These are phyloP conservation scores for Zizania latifolia DNA, from an alignment of 176 grass and related monocot genomes.

Conservation along the genomic window DNA sequence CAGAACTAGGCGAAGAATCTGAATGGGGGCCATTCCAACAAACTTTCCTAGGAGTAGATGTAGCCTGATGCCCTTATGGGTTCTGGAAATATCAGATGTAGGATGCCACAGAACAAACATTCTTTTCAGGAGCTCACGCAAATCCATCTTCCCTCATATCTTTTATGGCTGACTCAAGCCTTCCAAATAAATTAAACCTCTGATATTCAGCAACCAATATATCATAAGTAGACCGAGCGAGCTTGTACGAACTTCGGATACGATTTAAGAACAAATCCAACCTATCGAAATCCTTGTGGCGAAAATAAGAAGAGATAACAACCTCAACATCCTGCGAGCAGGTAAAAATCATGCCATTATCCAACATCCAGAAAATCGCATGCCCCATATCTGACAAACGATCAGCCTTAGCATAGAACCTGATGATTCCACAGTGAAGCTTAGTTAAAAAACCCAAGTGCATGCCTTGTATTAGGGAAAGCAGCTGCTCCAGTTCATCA, in stretches of 20 bases:
- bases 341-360: constrained; percentile 31
- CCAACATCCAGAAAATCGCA: constrained; percentile 37
- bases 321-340: constrained; percentile 30
- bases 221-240: constrained; percentile 45
- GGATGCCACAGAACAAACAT: background rate
- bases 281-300: constrained; percentile 30
- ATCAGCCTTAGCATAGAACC: constrained; percentile 42
- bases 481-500: constrained; percentile 41
- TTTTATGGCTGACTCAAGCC: constrained; percentile 14
- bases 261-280: constrained; percentile 51
- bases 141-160: constrained; percentile 43
- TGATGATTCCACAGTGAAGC: constrained; percentile 44
- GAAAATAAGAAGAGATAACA: constrained; percentile 52
- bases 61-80: background rate
- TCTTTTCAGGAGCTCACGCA: constrained; percentile 9
- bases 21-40: background rate
- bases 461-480: constrained; percentile 17
- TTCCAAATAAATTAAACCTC: constrained; percentile 46
- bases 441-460: constrained; percentile 15
- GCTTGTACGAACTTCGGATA: constrained; percentile 36
- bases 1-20: background rate
- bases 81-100: background rate
- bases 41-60: background rate
- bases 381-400: constrained; percentile 40
- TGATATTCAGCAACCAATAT: constrained; percentile 50